A percentile compares a stretch with the other conserved stretches of the same genome.
phyloP scores from a whole-genome alignment of 768 basidiomycete species.

The Psilocybe tampanensis region DNA sequence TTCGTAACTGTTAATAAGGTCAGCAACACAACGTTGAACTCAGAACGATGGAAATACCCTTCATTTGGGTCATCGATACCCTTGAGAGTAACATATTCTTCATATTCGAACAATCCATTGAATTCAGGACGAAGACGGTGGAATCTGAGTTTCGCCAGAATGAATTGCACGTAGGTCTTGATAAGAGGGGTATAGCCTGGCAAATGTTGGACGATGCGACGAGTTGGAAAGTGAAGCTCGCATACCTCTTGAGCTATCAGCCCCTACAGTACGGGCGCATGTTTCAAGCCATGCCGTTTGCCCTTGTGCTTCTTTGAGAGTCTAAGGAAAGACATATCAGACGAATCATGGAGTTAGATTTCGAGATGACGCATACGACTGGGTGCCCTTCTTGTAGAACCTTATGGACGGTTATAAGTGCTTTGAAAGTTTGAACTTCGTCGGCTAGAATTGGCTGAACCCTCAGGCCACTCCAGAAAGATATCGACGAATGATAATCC shows the following conservation, averaged over 20 bases:
- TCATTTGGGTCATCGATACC: conserved; percentile 99
- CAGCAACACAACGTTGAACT: conserved; percentile 10
- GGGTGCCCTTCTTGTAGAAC: conserved; percentile 98
- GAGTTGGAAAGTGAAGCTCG: conserved; percentile 11
- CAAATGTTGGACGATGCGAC: background rate
- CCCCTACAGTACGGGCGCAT: conserved; percentile 85
- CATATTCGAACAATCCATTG: conserved; percentile 98
- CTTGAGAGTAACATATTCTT: conserved; percentile 96
- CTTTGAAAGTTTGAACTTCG: conserved; percentile 98
- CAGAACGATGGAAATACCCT: conserved; percentile 60
- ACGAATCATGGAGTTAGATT: background rate
- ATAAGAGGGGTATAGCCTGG: conserved; percentile 92
- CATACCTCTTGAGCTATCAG: conserved; percentile 77
- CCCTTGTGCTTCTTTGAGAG: conserved; percentile 94
- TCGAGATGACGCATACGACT: conserved; percentile 50
- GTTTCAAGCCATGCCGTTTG: conserved; percentile 99
- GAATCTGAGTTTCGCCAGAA: conserved; percentile 93
- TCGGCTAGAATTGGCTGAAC: conserved; percentile 97
- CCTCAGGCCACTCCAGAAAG: conserved; percentile 96
- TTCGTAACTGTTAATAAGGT: conserved; percentile 72
- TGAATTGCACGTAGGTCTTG: conserved; percentile 94
- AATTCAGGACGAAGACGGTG: conserved; percentile 96
- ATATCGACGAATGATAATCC: conserved; percentile 98
- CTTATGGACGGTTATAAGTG: conserved; percentile 96
- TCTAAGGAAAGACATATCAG: conserved; percentile 47